Base-by-base conservation (phyloP, 164 flowering plant species). In the Vitis cinerea region DNA sequence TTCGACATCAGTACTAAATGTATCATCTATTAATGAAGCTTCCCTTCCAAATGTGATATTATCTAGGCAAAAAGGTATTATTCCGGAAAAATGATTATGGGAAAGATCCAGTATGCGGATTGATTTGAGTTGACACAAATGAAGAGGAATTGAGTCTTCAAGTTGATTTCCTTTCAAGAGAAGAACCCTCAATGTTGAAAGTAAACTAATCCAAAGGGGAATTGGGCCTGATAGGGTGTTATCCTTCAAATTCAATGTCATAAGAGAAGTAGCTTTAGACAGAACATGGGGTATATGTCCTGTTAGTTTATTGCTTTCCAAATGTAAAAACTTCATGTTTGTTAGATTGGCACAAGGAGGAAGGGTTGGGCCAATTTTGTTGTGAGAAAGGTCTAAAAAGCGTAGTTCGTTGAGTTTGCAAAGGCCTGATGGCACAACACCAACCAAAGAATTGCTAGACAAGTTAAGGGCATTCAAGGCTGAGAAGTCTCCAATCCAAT, bases 11-110 rank as follows among this genome's bases (percentile, higher is more conserved):
- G 0, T 15, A 31, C 30, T 59, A 69, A 23, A 37, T 19, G 48
- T 31, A 2, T 19, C 53, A 71, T 56, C 70, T 55, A 71, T 10
- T 12, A n/a, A 58, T 15, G 6, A 1, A 12, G 2, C 61, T 58
- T 58, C 61, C 3, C 10, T 60, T 30, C 63, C 50, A 47, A 62
- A 62, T 1, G 65, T 37, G 14, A 70, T 50, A 12, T 62, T 59
- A 17, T 51, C 60, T 29, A 75, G 52, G 53, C 71, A 75, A 11
- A 54, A 15, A 10, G 74, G 75, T 15, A 79, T 73, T 3, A 3
- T 29, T 29, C 77, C 80, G 10, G 48, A 65, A 10, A 80, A 15
- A 14, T 64, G 9, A 16, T 76, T 68, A 1, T 47, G 15, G 12
- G 55, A 52, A 13, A 52, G 55, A 52, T 52, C 55, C 55, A 52